Evolutionary conservation across 495 filamentous ascomycete genomes (phyloP).

Genomic region (Collariella sp.): DNA sequence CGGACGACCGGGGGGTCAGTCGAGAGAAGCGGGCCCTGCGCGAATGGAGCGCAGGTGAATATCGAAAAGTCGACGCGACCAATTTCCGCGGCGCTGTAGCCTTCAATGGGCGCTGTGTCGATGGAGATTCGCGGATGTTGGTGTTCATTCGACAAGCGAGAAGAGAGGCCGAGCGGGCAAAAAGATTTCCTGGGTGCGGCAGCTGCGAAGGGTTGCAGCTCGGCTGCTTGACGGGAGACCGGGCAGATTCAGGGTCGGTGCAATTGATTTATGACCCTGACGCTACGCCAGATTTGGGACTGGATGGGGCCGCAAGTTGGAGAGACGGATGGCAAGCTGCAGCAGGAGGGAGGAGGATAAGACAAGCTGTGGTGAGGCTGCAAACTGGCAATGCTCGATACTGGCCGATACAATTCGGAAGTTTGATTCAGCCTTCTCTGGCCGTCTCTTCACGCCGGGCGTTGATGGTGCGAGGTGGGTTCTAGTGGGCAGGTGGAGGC

Average conservation of each 20-base stretch:
- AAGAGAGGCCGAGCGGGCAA: constrained; percentile 6
- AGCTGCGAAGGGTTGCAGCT: constrained; percentile 9
- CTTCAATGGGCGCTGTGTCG: not conserved
- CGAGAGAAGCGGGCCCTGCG: constrained; percentile 8
- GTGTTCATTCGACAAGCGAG: not conserved
- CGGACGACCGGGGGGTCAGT: constrained; percentile 4
- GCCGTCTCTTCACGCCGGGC: not conserved
- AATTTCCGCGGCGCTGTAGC: not conserved
- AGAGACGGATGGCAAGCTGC: constrained; percentile 10
- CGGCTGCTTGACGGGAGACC: constrained; percentile 15
- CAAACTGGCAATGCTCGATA: not conserved
- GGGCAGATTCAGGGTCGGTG: constrained; percentile 27
- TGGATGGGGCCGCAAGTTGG: constrained; percentile 12
- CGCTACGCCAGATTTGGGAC: constrained; percentile 18
- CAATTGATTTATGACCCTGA: constrained; percentile 22
- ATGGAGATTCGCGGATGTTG: not conserved
- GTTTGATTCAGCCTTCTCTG: not conserved
- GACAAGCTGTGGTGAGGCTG: not conserved
- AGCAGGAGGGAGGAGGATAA: not conserved
- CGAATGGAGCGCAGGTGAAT: not conserved
- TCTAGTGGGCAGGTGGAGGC: not conserved
- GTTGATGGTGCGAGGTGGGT: not conserved
- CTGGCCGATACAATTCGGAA: not conserved
- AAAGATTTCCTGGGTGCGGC: constrained; percentile 11
- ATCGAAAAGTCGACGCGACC: not conserved